A percentile compares a stretch with the other conserved stretches of the same genome.
Conservation (phyloP, 805 yeast genomes). For the Suhomyces canberraensis region DNA sequence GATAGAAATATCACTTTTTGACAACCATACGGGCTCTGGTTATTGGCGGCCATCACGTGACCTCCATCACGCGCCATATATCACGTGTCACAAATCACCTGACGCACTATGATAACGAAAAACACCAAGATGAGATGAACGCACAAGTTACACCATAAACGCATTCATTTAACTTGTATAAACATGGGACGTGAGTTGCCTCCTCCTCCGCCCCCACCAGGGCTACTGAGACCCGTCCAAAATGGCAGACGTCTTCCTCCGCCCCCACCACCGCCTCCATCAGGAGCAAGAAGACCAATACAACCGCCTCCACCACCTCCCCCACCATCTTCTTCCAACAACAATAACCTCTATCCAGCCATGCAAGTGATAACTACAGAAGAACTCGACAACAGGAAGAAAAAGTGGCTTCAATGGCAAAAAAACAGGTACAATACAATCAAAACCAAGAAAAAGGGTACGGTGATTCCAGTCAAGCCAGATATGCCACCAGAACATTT, state of each 20-base stretch:
- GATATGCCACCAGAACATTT: conserved; percentile 95
- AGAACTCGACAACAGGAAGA: conserved; percentile 43
- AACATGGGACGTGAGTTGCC: conserved; percentile 14
- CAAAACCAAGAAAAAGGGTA: conserved; percentile 28
- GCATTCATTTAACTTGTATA: too few relatives aligned
- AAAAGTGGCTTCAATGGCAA: conserved; percentile 63
- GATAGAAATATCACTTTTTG: too few relatives aligned
- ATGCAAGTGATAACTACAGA: conserved; percentile 2
- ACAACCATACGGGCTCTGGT: too few relatives aligned
- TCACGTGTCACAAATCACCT: too few relatives aligned
- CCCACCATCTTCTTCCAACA: conserved; percentile 10
- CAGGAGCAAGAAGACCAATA: conserved; percentile 9
- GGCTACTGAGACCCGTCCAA: conserved; percentile 2
- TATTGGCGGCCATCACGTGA: too few relatives aligned
- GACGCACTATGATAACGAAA: too few relatives aligned
- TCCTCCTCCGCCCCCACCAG: conserved; percentile 23
- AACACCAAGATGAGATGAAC: too few relatives aligned
- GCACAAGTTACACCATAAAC: too few relatives aligned
- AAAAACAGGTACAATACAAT: conserved; percentile 47
- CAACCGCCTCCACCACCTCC: conserved; percentile 9
- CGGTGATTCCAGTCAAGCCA: conserved; percentile 58
- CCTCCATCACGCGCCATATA: too few relatives aligned
- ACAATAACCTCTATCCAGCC: background rate
- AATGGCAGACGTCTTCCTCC: conserved; percentile 17
- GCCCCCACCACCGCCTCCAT: conserved; percentile 18